Base-by-base conservation (phyloP, 495 filamentous ascomycete genomes). In the Clavariopsis aquatica region DNA sequence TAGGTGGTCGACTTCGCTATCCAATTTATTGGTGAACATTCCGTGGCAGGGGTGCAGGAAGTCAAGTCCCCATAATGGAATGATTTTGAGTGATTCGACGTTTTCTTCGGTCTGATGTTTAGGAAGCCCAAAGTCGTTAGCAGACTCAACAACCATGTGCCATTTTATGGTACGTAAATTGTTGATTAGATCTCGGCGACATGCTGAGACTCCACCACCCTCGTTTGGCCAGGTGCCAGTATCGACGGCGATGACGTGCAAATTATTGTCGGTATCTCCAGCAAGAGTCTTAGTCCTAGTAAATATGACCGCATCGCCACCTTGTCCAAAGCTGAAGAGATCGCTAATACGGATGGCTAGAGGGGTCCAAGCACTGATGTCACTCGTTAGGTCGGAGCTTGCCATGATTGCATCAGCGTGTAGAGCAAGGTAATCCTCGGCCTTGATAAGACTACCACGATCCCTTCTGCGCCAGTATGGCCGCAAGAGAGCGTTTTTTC, bases 111-210 rank as follows among this genome's bases (percentile, higher is more conserved):
- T 85, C 71, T 88, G 85, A 68, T 86, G 83, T 57, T 86, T 86
- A 4, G 85, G 85, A 10, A 87, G 73, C 12, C 85, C 85, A 62
- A 82, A 87, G 61, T 88, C 85, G 64, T 86, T 87, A 9, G 84
- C 85, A 1, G 83, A 82, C 70, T 88, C 85, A 49, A 83, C 85
- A 34, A 88, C 77, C 76, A 88, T 84, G 64, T 88, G 85, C 80
- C 85, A 87, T 58, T 82, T 82, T 60, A 88, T 84, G 0, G 83
- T 83, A 24, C 76, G 73, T 57, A 87, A 78, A 24, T 82, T 82
- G 69, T 87, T 86, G 73, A 88, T 84, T 77, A 88, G 79, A 65
- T 88, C 85, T 56, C 85, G 77, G n/a, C 85, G 82, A 74, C 85
- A 88, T 27, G 84, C 84, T 46, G 85, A 87, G 19, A 88, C 85